Percentiles rank a stretch among this genome's conserved stretches.
phyloP scores from a whole-genome alignment of 495 filamentous ascomycete genomes.

The Poronia punctata region DNA sequence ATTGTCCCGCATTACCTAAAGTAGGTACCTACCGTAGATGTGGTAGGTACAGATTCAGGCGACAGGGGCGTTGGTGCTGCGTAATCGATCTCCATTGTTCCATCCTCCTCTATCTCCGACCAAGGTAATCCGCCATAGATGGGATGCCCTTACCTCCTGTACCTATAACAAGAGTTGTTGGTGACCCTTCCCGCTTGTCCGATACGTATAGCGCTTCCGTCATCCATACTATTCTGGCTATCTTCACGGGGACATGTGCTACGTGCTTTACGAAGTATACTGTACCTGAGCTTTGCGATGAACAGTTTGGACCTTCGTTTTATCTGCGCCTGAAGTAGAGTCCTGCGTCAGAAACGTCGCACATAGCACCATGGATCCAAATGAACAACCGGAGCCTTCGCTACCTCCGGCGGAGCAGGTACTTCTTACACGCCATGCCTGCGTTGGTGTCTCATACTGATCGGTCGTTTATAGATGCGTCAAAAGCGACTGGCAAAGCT shows the following conservation, averaged over 20 bases:
- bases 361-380: constrained; percentile 23
- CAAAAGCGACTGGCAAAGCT: constrained; percentile 64
- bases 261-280: neutral
- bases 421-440: constrained; percentile 1
- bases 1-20: too few relatives aligned
- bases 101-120: constrained; percentile 8
- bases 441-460: neutral
- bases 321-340: neutral
- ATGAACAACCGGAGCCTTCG: constrained; percentile 15
- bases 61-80: neutral
- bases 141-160: neutral
- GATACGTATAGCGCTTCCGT: neutral
- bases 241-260: neutral
- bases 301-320: constrained; percentile 1
- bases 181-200: neutral
- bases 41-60: too few relatives aligned
- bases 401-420: constrained; percentile 26
- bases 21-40: too few relatives aligned
- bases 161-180: neutral
- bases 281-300: constrained; percentile 3
- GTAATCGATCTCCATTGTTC: constrained; percentile 5
- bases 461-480: constrained; percentile 47
- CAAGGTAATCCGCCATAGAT: neutral
- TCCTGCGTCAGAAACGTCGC: neutral
- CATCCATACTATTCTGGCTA: neutral